phyloP scores from a whole-genome alignment of 495 filamentous ascomycete genomes.

The Jackrogersella multiformis region DNA sequence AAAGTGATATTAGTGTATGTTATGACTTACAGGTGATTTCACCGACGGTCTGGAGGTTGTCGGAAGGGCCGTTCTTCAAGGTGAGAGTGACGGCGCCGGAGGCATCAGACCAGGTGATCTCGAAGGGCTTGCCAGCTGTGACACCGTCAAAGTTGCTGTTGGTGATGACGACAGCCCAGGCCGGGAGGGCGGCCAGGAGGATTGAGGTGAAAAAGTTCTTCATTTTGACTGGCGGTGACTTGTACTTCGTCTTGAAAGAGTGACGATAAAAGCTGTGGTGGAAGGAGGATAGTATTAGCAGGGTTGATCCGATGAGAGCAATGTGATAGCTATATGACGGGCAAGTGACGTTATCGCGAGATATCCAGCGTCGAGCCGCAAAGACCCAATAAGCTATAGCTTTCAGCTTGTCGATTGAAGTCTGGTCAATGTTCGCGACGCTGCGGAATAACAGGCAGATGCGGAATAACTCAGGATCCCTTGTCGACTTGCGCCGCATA shows the following conservation, averaged over 20 bases:
- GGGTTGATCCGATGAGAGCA: constrained; percentile 3
- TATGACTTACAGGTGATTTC: constrained; percentile 49
- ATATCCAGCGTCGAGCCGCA: background rate
- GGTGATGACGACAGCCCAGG: constrained; percentile 52
- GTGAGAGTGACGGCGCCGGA: constrained; percentile 51
- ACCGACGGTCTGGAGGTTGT: constrained; percentile 49
- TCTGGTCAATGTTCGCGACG: constrained; percentile 15
- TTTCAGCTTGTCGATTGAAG: constrained; percentile 6
- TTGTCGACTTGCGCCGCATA: background rate
- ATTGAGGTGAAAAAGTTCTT: constrained; percentile 51
- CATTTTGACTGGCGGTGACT: constrained; percentile 50
- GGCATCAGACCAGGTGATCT: constrained; percentile 53
- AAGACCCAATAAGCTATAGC: background rate
- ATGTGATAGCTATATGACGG: background rate
- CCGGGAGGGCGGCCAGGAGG: constrained; percentile 51
- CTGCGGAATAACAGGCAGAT: background rate
- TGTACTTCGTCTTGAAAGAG: constrained; percentile 37
- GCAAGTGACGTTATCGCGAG: background rate
- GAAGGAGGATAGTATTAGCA: constrained; percentile 13
- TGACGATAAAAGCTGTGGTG: constrained; percentile 27
- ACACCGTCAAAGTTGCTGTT: constrained; percentile 52
- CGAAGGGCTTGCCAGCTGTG: constrained; percentile 51
- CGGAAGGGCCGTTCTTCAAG: constrained; percentile 47
- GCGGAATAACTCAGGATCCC: constrained; percentile 1
- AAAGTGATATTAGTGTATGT: background rate